Evolutionary conservation across 2,329 filamentous ascomycete species (phyloP).

Genomic region (Exophiala mesophila): DNA sequence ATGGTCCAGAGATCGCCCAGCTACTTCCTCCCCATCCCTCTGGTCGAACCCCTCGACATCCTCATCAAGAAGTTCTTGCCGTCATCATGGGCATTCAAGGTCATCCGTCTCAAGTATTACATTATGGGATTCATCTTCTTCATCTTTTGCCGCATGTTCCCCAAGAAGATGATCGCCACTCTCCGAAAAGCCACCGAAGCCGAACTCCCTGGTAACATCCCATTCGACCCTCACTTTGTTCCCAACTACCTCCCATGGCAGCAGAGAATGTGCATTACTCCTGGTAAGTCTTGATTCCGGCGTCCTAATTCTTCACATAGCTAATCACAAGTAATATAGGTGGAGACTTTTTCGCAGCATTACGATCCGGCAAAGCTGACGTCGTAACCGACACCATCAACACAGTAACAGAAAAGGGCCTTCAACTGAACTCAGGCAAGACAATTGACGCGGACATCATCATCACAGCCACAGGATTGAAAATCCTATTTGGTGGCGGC

Average conservation of each 20-base stretch:
- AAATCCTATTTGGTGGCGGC: constrained; percentile 37
- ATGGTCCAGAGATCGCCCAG: constrained; percentile 77
- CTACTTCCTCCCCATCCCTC: constrained; percentile 51
- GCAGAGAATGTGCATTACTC: constrained; percentile 64
- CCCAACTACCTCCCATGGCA: constrained; percentile 64
- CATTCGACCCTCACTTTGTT: constrained; percentile 53
- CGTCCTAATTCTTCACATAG: not conserved
- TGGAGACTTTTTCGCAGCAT: constrained; percentile 53
- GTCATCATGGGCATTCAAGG: constrained; percentile 13
- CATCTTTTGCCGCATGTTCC: constrained; percentile 24
- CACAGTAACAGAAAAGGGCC: constrained; percentile 45
- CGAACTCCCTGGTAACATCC: constrained; percentile 32
- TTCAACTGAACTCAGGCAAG: constrained; percentile 43
- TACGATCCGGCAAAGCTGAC: constrained; percentile 47
- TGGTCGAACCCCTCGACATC: constrained; percentile 16
- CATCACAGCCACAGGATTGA: constrained; percentile 42
- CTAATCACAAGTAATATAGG: constrained; percentile 39
- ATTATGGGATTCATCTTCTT: constrained; percentile 21
- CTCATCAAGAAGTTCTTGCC: constrained; percentile 22
- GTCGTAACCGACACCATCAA: constrained; percentile 55
- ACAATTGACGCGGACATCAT: constrained; percentile 40
- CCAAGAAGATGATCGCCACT: constrained; percentile 13
- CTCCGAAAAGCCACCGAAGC: constrained; percentile 21
- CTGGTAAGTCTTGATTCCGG: constrained; percentile 10
- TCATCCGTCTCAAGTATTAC: constrained; percentile 23